These are phyloP conservation scores for Leptographium procerum DNA, from an alignment of 2,329 filamentous ascomycete species.

Conservation along the genomic window DNA sequence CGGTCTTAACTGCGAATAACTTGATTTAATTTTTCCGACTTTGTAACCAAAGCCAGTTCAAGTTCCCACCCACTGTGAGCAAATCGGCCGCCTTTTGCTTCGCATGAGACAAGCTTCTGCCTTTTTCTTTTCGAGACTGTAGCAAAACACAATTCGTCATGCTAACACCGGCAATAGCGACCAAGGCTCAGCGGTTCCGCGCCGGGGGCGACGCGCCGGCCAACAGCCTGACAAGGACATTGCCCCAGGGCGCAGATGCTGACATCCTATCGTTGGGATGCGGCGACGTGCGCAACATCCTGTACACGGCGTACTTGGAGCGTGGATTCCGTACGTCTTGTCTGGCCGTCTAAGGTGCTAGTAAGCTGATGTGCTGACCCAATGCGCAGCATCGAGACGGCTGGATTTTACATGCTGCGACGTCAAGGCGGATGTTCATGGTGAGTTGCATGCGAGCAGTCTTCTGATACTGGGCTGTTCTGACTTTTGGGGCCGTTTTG, in stretches of 20 bases:
- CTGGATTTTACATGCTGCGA: constrained; percentile 49
- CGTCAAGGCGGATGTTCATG: constrained; percentile 34
- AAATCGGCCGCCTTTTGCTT: background rate
- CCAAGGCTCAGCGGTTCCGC: constrained; percentile 25
- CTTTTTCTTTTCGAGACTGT: background rate
- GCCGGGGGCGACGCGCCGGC: constrained; percentile 45
- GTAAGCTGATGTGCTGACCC: background rate
- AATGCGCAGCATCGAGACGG: constrained; percentile 23
- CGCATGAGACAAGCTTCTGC: background rate
- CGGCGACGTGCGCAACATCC: constrained; percentile 43
- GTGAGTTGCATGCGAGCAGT: constrained; percentile 20
- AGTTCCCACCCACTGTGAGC: background rate
- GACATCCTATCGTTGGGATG: constrained; percentile 42
- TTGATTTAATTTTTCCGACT: background rate
- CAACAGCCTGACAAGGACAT: constrained; percentile 31
- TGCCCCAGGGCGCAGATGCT: constrained; percentile 38
- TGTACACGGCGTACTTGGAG: constrained; percentile 40
- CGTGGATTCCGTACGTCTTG: constrained; percentile 22
- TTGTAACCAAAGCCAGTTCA: background rate
- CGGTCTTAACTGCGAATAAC: background rate
- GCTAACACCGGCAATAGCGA: constrained; percentile 24
- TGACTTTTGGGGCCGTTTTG: background rate
- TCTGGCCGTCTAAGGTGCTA: background rate
- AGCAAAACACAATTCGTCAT: no score
- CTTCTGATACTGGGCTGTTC: background rate